These are phyloP conservation scores for Salix brachista DNA, from an alignment of 345 rosid genomes.

Conservation along the genomic window DNA sequence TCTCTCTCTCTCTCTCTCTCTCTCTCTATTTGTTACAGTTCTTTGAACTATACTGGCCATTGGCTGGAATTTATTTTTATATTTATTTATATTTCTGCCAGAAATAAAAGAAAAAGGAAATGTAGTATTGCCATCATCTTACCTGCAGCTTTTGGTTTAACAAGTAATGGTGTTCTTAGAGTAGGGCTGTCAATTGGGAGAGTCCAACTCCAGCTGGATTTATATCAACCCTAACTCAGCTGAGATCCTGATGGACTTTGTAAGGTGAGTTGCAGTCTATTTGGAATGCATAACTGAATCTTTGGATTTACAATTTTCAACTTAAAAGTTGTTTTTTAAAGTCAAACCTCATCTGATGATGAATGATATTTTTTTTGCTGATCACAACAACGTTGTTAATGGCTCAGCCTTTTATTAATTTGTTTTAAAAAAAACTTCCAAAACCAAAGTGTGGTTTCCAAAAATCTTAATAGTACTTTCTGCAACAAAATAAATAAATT, in stretches of 20 bases:
- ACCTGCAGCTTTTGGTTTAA: neutral
- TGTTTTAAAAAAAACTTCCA: too few species aligned
- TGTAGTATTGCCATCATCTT: neutral
- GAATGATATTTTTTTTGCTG: too few species aligned
- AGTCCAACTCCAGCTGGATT: neutral
- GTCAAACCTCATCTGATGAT: too few species aligned
- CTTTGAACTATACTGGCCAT: constrained; percentile 4
- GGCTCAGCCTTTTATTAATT: too few species aligned
- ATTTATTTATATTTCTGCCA: constrained; percentile 17
- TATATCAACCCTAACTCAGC: neutral
- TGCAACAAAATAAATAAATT: too few species aligned
- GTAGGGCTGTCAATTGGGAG: neutral
- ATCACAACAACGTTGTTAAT: too few species aligned
- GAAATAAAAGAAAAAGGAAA: constrained; percentile 18
- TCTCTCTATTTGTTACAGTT: constrained; percentile 8
- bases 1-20: neutral
- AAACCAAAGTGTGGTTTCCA: too few species aligned
- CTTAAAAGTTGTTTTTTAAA: too few species aligned
- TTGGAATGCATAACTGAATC: too few species aligned
- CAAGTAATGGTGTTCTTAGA: neutral
- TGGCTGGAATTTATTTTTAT: constrained; percentile 12
- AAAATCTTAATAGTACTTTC: too few species aligned
- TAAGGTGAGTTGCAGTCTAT: neutral
- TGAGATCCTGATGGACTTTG: neutral
- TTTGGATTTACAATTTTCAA: too few species aligned